phyloP scores from a whole-genome alignment of 2,329 filamentous ascomycete genomes.

The Colletotrichum australisinense region DNA sequence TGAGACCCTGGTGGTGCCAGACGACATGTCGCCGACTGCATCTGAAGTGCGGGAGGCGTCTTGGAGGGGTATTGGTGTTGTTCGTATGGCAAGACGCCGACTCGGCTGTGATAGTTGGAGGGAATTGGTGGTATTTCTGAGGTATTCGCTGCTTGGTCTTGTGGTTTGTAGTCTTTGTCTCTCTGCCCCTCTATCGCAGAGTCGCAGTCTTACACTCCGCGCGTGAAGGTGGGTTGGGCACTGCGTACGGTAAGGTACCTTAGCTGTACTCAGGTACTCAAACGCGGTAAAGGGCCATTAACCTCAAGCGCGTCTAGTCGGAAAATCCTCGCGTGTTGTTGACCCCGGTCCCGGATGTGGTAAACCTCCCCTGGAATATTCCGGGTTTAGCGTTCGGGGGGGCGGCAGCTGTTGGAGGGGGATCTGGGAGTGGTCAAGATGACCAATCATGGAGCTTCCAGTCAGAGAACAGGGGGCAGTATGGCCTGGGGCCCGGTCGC shows the following conservation, averaged over 20 bases:
- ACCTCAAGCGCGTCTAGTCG: slow-evolving; percentile 29
- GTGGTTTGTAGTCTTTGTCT: slow-evolving; percentile 6
- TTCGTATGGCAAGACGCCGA: neutral
- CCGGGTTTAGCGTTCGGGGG: slow-evolving; percentile 20
- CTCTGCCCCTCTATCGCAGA: slow-evolving; percentile 22
- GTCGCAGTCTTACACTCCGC: slow-evolving; percentile 5
- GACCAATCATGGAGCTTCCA: slow-evolving; percentile 25
- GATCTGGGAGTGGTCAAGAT: neutral
- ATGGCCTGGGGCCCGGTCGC: neutral
- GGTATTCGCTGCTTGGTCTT: neutral
- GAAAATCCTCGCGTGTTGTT: slow-evolving; percentile 35
- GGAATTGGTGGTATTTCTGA: neutral
- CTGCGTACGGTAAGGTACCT: neutral
- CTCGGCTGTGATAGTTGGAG: neutral
- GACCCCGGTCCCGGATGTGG: slow-evolving; percentile 12
- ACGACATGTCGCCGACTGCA: slow-evolving; percentile 56
- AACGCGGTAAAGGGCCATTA: slow-evolving; percentile 32
- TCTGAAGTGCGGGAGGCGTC: slow-evolving; percentile 39
- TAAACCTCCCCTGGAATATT: slow-evolving; percentile 28
- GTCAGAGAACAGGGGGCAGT: slow-evolving; percentile 1
- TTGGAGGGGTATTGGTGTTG: neutral
- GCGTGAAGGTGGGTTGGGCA: slow-evolving; percentile 6
- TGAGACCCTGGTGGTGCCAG: slow-evolving; percentile 54
- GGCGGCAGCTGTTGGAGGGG: slow-evolving; percentile 9
- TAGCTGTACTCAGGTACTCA: neutral